Percentiles rank a stretch among this genome's conserved stretches.
These are phyloP conservation scores for Ustilago xerochloae DNA, from an alignment of 1,284 basidiomycete species.

Conservation along the genomic window DNA sequence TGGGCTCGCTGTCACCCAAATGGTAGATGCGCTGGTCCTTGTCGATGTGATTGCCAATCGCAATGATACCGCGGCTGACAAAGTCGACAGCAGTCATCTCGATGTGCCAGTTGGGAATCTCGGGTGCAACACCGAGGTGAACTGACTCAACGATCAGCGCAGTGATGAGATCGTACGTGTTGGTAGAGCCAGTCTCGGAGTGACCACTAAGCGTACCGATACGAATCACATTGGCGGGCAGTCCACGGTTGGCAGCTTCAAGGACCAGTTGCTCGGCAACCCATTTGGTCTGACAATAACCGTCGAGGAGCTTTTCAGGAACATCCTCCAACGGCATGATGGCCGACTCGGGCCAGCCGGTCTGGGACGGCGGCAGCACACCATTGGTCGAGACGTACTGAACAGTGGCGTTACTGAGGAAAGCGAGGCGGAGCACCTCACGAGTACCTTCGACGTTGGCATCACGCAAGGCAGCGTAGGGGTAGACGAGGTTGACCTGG, in stretches of 20 bases:
- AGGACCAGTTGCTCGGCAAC: slow-evolving; percentile 67
- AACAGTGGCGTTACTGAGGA: slow-evolving; percentile 63
- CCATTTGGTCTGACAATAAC: slow-evolving; percentile 69
- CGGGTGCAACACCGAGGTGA: slow-evolving; percentile 62
- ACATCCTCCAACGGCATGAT: slow-evolving; percentile 63
- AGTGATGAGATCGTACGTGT: slow-evolving; percentile 65
- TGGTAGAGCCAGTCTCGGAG: slow-evolving; percentile 63
- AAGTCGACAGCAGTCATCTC: slow-evolving; percentile 68
- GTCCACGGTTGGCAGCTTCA: slow-evolving; percentile 61
- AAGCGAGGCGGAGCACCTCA: slow-evolving; percentile 68
- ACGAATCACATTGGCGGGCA: slow-evolving; percentile 66
- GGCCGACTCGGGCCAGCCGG: slow-evolving; percentile 61
- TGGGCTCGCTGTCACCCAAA: slow-evolving; percentile 61
- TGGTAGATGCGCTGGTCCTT: slow-evolving; percentile 61
- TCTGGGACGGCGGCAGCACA: slow-evolving; percentile 62
- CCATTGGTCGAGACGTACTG: slow-evolving; percentile 69
- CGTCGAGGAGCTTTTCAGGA: slow-evolving; percentile 65
- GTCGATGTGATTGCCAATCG: slow-evolving; percentile 55
- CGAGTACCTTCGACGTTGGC: slow-evolving; percentile 68
- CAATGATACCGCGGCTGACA: slow-evolving; percentile 63
- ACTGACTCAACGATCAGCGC: slow-evolving; percentile 67
- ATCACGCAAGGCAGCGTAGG: slow-evolving; percentile 66
- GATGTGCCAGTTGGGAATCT: slow-evolving; percentile 59
- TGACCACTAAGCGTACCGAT: slow-evolving; percentile 67
- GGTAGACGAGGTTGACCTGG: slow-evolving; percentile 68